Evolutionary conservation across 257 asterid species (phyloP).

Genomic region (Striga asiatica): DNA sequence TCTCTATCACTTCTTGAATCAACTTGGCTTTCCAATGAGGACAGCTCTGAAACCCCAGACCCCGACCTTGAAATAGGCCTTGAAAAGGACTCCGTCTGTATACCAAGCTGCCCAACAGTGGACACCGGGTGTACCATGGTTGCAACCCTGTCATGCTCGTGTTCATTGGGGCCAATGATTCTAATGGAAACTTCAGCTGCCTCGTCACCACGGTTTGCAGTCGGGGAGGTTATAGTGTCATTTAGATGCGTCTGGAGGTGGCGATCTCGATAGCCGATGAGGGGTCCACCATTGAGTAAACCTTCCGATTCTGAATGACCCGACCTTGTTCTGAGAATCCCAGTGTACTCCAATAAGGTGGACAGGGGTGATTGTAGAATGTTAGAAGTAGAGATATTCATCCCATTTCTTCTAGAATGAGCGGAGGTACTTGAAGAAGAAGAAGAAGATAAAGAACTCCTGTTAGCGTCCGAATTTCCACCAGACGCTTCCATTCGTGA

Average conservation of each 20-base stretch:
- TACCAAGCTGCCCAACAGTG: constrained; percentile 19
- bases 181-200: constrained; percentile 75
- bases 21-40: constrained; percentile 58
- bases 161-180: constrained; percentile 47
- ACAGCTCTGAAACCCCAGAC: constrained; percentile 34
- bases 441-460: constrained; percentile 23
- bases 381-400: constrained; percentile 41
- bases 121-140: constrained; percentile 21
- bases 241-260: constrained; percentile 25
- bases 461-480: constrained; percentile 53
- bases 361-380: constrained; percentile 62
- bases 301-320: constrained; percentile 32
- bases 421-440: constrained; percentile 20
- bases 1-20: constrained; percentile 39
- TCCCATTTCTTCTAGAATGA: constrained; percentile 44
- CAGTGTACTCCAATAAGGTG: constrained; percentile 58
- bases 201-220: constrained; percentile 14
- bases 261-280: constrained; percentile 22
- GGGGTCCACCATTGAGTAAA: constrained; percentile 22
- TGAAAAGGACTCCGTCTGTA: constrained; percentile 26
- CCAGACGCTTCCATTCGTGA: constrained; percentile 69
- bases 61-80: constrained; percentile 42
- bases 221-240: constrained; percentile 24
- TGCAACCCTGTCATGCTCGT: constrained; percentile 36
- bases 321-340: constrained; percentile 39